phyloP scores from a whole-genome alignment of 2,329 filamentous ascomycete genomes.

The Lizonia empirigonia region DNA sequence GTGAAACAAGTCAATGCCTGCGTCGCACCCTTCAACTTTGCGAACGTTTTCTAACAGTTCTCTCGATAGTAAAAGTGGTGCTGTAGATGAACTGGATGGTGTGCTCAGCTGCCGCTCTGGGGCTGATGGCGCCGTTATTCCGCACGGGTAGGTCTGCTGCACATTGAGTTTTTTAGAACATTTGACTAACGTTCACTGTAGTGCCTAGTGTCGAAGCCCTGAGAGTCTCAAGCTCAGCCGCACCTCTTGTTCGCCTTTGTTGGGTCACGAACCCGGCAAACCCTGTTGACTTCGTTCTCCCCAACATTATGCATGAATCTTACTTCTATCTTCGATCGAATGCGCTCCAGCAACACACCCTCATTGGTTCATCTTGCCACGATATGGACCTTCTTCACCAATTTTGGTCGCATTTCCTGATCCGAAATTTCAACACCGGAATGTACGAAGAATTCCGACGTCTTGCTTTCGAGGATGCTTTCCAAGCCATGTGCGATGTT shows the following conservation, averaged over 20 bases:
- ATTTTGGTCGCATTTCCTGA: slow-evolving; percentile 76
- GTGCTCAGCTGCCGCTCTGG: slow-evolving; percentile 45
- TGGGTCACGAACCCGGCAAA: slow-evolving; percentile 58
- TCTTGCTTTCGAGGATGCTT: slow-evolving; percentile 68
- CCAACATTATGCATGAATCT: slow-evolving; percentile 55
- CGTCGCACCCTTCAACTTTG: slow-evolving; percentile 37
- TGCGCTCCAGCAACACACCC: slow-evolving; percentile 56
- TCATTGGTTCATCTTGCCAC: slow-evolving; percentile 55
- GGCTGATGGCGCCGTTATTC: slow-evolving; percentile 44
- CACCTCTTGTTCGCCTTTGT: slow-evolving; percentile 47
- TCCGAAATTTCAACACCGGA: slow-evolving; percentile 72
- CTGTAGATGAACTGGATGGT: slow-evolving; percentile 56
- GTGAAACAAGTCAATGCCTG: slow-evolving; percentile 41
- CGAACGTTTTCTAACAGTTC: slow-evolving; percentile 63
- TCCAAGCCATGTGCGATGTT: slow-evolving; percentile 55
- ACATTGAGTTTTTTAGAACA: no score
- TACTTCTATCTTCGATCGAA: slow-evolving; percentile 57
- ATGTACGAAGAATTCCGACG: slow-evolving; percentile 78
- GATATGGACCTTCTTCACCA: slow-evolving; percentile 72
- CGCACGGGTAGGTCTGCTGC: slow-evolving; percentile 36
- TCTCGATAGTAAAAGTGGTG: slow-evolving; percentile 58
- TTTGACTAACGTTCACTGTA: slow-evolving; percentile 18
- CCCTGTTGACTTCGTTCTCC: slow-evolving; percentile 51
- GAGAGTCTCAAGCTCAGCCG: slow-evolving; percentile 26
- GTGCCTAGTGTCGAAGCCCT: slow-evolving; percentile 27